These are phyloP conservation scores for Ormosia emarginata DNA, from an alignment of 306 rosid species.

Conservation along the genomic window DNA sequence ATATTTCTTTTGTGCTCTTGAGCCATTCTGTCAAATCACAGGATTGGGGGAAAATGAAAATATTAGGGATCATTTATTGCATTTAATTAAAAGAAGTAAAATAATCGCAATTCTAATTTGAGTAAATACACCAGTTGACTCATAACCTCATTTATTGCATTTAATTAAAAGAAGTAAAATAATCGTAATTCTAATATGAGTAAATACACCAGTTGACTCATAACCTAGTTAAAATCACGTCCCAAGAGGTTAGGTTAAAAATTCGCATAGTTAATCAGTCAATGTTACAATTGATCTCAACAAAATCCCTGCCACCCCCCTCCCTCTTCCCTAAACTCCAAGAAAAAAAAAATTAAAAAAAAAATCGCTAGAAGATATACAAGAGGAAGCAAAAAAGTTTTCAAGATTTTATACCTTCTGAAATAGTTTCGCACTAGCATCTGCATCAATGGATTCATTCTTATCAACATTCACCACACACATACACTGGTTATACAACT, in stretches of 20 bases:
- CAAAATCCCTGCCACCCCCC: not conserved
- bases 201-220: not conserved
- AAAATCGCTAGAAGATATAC: not conserved
- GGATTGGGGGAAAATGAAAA: not conserved
- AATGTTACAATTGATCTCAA: not conserved
- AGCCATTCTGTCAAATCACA: slow-evolving; percentile 59
- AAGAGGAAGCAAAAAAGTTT: not conserved
- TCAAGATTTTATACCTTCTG: slow-evolving; percentile 50
- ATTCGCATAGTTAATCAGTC: not conserved
- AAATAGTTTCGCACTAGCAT: slow-evolving; percentile 35
- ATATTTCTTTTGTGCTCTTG: slow-evolving; percentile 41
- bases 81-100: not conserved
- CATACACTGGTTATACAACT: slow-evolving; percentile 66
- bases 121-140: not conserved
- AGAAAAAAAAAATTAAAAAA: not conserved
- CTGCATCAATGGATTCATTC: slow-evolving; percentile 40
- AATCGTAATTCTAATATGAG: not conserved
- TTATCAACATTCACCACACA: slow-evolving; percentile 46
- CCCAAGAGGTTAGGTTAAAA: not conserved
- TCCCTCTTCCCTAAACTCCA: not conserved
- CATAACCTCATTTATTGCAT: not conserved
- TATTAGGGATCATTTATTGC: slow-evolving; percentile 9
- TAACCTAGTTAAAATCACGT: not conserved
- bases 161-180: not conserved
- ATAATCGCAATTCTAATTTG: not conserved